Percentiles rank a stretch among this genome's conserved stretches.
These are phyloP conservation scores for Arthroderma uncinatum DNA, from an alignment of 2,329 filamentous ascomycete species.

Conservation along the genomic window DNA sequence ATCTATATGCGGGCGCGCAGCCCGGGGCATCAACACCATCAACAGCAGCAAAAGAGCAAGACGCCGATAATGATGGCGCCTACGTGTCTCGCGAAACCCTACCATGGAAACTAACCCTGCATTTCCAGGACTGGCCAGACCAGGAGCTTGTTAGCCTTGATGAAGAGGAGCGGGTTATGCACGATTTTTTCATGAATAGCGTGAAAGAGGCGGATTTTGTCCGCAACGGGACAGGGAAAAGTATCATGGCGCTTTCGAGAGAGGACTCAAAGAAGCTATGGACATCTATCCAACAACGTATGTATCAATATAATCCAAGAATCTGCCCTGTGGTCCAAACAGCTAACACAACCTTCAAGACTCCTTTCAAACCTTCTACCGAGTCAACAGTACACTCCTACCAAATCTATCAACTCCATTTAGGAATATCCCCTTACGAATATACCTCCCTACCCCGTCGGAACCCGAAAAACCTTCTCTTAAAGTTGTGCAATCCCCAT, in stretches of 20 bases:
- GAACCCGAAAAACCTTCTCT: conserved; percentile 40
- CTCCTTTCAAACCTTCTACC: conserved; percentile 53
- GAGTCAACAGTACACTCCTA: conserved; percentile 65
- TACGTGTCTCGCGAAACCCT: conserved; percentile 21
- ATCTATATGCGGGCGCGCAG: conserved; percentile 52
- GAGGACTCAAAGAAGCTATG: conserved; percentile 73
- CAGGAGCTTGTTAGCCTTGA: conserved; percentile 50
- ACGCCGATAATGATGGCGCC: not conserved
- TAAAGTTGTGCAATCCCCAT: conserved; percentile 63
- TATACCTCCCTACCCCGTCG: conserved; percentile 67
- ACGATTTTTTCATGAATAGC: conserved; percentile 57
- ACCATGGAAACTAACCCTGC: conserved; percentile 54
- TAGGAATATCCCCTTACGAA: conserved; percentile 71
- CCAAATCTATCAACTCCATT: conserved; percentile 56
- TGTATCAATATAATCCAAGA: conserved; percentile 18
- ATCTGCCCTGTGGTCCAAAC: not conserved
- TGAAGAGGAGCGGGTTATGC: conserved; percentile 43
- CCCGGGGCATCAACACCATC: conserved; percentile 26
- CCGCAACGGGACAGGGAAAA: conserved; percentile 75
- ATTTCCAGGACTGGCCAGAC: conserved; percentile 48
- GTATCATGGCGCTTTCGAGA: conserved; percentile 80
- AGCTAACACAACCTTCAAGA: not conserved
- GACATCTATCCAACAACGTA: conserved; percentile 65
- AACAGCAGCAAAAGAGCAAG: conserved; percentile 14
- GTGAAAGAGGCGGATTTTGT: conserved; percentile 79